Base-by-base conservation (phyloP, 352 stramenopile species). In the Phytophthora capsici region DNA sequence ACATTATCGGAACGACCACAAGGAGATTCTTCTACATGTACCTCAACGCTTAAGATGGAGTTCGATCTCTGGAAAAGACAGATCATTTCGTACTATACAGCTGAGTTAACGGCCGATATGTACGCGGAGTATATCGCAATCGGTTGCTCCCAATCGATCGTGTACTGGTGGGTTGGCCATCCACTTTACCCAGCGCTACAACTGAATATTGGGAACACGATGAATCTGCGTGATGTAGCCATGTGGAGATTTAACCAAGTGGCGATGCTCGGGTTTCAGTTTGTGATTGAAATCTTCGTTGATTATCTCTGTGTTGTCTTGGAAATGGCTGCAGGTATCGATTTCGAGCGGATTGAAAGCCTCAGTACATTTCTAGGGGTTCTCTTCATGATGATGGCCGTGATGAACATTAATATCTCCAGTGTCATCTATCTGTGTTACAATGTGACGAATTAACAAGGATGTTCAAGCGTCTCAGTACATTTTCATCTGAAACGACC, bases 111-210 rank as follows among this genome's bases (percentile, higher is more conserved):
- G 20, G 74, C 73, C 40, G 74, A 81, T 34, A 86, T 86, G 74
- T 80, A 79, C 28, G 71, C 77, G 17, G 77, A 86, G 57, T 86
- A 86, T 38, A 77, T 86, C 25, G 71, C 74, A 0, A 82, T 86
- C 30, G 74, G 64, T 0, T 86, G 74, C 47, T 83, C 77, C 3
- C 57, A 78, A 51, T 80, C 60, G 3, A 75, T 77, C 8, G 44
- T 80, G 2, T 75, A 75, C 28, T 85, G 79, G 43, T 82, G 71
- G 40, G 66, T 57, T 14, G 64, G 57, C 0, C 73, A 84, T 38
- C 45, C 69, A 13, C 74, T 80, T 49, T 79, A 84, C 41, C 55
- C 47, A 16, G 30, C 58, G 22, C 28, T 73, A 5, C 52, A 57
- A 19, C 4, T 66, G 40, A 37, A 57, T 37, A 40, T 34, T 17